A percentile compares a stretch with the other conserved stretches of the same genome.
Conservation (phyloP, 2,329 filamentous ascomycete species). For the Penicillium corylophilum region DNA sequence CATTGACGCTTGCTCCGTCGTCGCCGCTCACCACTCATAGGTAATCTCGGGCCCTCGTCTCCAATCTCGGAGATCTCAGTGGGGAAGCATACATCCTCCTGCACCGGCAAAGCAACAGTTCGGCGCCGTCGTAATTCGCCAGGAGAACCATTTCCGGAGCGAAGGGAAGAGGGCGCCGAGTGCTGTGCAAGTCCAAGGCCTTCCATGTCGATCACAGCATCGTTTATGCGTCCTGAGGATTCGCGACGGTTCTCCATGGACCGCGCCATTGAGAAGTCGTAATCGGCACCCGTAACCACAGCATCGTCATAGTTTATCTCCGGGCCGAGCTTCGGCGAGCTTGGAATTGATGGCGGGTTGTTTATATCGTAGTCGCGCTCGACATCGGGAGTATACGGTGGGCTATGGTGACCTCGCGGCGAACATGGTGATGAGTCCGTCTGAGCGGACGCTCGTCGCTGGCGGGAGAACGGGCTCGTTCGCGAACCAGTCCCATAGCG, state of each 20-base stretch:
- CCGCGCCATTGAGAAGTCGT: conserved; percentile 39
- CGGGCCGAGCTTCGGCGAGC: conserved; percentile 55
- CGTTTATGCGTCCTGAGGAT: conserved; percentile 30
- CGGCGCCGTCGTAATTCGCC: conserved; percentile 50
- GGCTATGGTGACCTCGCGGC: conserved; percentile 26
- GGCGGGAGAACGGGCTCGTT: conserved; percentile 26
- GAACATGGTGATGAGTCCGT: conserved; percentile 32
- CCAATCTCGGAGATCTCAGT: conserved; percentile 79
- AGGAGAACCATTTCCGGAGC: conserved; percentile 40
- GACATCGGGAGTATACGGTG: conserved; percentile 19
- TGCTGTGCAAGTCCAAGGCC: conserved; percentile 20
- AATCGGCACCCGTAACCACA: conserved; percentile 44
- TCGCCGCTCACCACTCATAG: conserved; percentile 47
- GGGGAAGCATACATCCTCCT: conserved; percentile 92
- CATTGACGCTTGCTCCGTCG: conserved; percentile 70
- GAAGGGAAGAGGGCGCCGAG: conserved; percentile 39
- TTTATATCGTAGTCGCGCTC: conserved; percentile 60
- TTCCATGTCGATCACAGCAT: conserved; percentile 49
- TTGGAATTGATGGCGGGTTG: conserved; percentile 63
- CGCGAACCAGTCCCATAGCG: conserved; percentile 35
- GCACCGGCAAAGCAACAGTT: conserved; percentile 63
- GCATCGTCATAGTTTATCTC: conserved; percentile 57
- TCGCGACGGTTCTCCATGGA: conserved; percentile 39
- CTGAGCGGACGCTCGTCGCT: conserved; percentile 27
- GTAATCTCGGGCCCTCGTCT: conserved; percentile 62